Evolutionary conservation across 2,329 filamentous ascomycete genomes (phyloP).

Genomic region (Ampelomyces quisqualis): DNA sequence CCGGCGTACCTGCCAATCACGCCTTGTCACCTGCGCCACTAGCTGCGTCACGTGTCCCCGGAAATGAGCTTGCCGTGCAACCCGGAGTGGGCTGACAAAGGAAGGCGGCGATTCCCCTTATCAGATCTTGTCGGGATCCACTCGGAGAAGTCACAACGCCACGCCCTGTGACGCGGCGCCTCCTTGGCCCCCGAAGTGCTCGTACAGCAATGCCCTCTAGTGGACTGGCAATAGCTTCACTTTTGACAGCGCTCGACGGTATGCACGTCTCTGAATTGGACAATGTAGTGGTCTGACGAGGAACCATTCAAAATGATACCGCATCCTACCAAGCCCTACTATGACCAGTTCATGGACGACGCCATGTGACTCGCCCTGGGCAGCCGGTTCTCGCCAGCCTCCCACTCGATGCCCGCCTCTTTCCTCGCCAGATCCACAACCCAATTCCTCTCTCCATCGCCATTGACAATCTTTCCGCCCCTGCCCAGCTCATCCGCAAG

Average conservation of each 20-base stretch:
- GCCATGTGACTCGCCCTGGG: slow-evolving; percentile 38
- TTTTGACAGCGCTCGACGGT: too few relatives aligned
- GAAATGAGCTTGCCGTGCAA: background rate
- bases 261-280: too few relatives aligned
- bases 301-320: background rate
- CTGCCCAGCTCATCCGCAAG: slow-evolving; percentile 67
- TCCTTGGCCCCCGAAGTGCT: too few relatives aligned
- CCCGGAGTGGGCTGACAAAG: slow-evolving; percentile 11
- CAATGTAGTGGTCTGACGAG: too few relatives aligned
- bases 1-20: background rate
- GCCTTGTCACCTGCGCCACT: background rate
- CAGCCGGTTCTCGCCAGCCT: slow-evolving; percentile 61
- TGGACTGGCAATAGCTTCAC: too few relatives aligned
- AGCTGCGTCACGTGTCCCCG: background rate
- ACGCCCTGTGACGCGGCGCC: too few relatives aligned
- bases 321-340: background rate
- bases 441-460: slow-evolving; percentile 57
- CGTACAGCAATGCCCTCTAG: too few relatives aligned
- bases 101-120: slow-evolving; percentile 5
- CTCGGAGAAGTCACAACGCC: too few relatives aligned
- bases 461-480: slow-evolving; percentile 58
- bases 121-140: too few relatives aligned
- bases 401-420: slow-evolving; percentile 54
- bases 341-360: background rate
- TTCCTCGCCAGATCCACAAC: slow-evolving; percentile 73